Base-by-base conservation (phyloP, 2,329 filamentous ascomycete species). In the Sclerotinia trifoliorum region DNA sequence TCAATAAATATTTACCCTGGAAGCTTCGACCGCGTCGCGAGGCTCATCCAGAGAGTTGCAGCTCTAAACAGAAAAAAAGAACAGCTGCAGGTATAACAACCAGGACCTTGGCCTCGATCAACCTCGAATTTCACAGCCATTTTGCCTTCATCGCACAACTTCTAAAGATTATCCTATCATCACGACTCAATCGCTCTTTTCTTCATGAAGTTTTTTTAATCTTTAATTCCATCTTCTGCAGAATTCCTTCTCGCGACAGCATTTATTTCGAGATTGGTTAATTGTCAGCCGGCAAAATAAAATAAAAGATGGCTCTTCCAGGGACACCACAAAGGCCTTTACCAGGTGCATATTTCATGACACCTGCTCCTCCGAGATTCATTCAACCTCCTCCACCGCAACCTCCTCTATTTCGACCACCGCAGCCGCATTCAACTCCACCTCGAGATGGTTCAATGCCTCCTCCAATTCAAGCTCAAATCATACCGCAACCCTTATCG, bases 301-400 rank as follows among this genome's bases (percentile, higher is more conserved):
- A 35, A 46, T 29, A 39, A 42, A 68, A 71, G 52, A 75, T 75
- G 74, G 65, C 73, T 58, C 73, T 70, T 55, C 68, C 70, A 49
- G 68, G 55, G 26, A 92, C 91, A 68, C 91, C 91, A 51, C 84
- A 89, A 80, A 88, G 90, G 74, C 87, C 87, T 70, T 83, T 93
- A 60, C 91, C 91, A 56, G 91, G 91, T 81, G 88, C 89, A 75
- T 94, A 89, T 77, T 80, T 93, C 76, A 87, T 90, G 75, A 94
- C 92, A 29, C 91, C 91, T 60, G 90, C 89, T 68, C 78, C 81
- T 66, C 83, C 83, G 64, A 82, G 83, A 73, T 83, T 73, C 80
- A 76, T 80, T 79, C 73, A 73, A 78, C 65, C 78, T 73, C 78
- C 71, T 83, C 86, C 73, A 69, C 81, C 83, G 39, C 67, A 65